A percentile compares a stretch with the other conserved stretches of the same genome.
These are phyloP conservation scores for Eucalyptus marginata DNA, from an alignment of 345 rosid species.

Conservation along the genomic window DNA sequence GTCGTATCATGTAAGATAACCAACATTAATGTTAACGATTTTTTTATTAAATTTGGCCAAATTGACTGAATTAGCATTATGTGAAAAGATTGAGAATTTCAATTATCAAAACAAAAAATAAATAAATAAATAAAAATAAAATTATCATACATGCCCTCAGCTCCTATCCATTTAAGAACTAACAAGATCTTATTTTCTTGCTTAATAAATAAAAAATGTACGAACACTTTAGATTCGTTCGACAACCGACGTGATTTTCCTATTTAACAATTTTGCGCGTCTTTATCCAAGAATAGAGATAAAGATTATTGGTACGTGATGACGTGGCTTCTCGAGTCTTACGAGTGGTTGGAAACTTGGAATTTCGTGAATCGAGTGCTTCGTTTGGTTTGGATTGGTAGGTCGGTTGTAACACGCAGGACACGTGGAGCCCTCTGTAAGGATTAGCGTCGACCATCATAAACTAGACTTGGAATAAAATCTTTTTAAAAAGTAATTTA, in stretches of 20 bases:
- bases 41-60: too few relatives aligned
- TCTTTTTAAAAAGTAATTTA: not conserved
- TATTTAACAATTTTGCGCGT: not conserved
- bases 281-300: not conserved
- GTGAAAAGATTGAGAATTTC: rapidly evolving
- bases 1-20: rapidly evolving
- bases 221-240: not conserved
- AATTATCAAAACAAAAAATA: too few relatives aligned
- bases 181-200: not conserved
- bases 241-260: not conserved
- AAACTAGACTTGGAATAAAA: not conserved
- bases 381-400: not conserved
- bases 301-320: not conserved
- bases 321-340: not conserved
- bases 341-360: not conserved
- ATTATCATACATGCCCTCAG: not conserved
- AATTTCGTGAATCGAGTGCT: not conserved
- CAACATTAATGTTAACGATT: too few relatives aligned
- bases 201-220: not conserved
- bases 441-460: not conserved
- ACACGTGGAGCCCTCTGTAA: not conserved
- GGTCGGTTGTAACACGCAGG: not conserved
- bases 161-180: not conserved
- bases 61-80: too few relatives aligned
- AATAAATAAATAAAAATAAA: too few relatives aligned